Conservation (phyloP, 495 filamentous ascomycete species). For the Annulohypoxylon bovei region DNA sequence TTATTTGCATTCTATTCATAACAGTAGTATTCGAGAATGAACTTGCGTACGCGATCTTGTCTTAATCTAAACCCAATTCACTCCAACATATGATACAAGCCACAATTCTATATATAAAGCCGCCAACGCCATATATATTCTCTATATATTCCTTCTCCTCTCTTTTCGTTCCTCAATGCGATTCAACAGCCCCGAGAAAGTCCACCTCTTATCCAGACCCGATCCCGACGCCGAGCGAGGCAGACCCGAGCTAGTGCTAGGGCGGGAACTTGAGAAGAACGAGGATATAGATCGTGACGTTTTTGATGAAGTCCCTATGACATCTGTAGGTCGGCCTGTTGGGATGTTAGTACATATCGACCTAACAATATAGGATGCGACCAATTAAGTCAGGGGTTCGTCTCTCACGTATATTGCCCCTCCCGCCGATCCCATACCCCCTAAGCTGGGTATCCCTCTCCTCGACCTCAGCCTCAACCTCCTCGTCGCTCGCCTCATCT, state of each 20-base stretch:
- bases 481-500: constrained; percentile 1
- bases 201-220: constrained; percentile 16
- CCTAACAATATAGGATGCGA: neutral
- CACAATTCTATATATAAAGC: neutral
- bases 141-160: neutral
- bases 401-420: constrained; percentile 51
- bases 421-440: constrained; percentile 53
- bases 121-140: neutral
- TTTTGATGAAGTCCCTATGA: constrained; percentile 36
- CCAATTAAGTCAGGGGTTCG: neutral
- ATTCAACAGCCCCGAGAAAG: constrained; percentile 23
- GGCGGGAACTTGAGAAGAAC: constrained; percentile 20
- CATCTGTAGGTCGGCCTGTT: constrained; percentile 37
- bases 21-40: neutral
- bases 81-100: neutral
- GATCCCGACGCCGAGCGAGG: neutral
- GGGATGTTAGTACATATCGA: neutral
- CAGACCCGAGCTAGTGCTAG: neutral
- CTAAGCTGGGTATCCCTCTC: constrained; percentile 49
- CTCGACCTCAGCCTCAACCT: constrained; percentile 15
- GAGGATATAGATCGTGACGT: constrained; percentile 29
- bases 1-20: too few relatives aligned
- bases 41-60: neutral
- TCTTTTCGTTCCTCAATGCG: constrained; percentile 32
- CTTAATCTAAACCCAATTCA: neutral